Evolutionary conservation across 2,329 filamentous ascomycete genomes (phyloP).

Genomic region (Neospermospora avenae): DNA sequence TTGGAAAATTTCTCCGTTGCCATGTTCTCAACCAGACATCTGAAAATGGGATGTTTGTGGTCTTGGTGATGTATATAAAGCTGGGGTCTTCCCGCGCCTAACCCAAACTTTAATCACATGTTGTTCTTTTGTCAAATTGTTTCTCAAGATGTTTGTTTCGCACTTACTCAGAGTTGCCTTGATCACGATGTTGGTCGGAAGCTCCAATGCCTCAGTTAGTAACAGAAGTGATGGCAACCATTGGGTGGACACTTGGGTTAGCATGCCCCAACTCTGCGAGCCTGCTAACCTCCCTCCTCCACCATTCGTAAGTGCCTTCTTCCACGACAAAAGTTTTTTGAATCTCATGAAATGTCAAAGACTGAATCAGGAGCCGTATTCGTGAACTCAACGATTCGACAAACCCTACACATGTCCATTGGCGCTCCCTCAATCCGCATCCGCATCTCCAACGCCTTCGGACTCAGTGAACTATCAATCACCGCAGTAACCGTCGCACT

Average conservation of each 20-base stretch:
- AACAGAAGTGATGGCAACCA: conserved; percentile 1
- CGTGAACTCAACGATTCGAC: conserved; percentile 60
- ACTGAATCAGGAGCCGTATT: conserved; percentile 48
- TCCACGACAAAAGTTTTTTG: background rate
- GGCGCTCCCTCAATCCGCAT: conserved; percentile 55
- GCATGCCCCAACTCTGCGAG: conserved; percentile 65
- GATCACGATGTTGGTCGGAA: background rate
- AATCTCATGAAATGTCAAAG: conserved; percentile 15
- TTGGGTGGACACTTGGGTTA: conserved; percentile 50
- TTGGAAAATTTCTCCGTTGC: background rate
- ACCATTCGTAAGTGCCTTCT: conserved; percentile 51
- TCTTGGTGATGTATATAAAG: background rate
- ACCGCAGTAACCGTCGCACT: conserved; percentile 56
- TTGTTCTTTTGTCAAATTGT: background rate
- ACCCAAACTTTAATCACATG: background rate
- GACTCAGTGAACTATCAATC: conserved; percentile 56
- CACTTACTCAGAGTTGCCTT: background rate
- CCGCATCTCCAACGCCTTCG: conserved; percentile 64
- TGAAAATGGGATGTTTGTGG: background rate
- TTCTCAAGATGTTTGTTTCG: background rate
- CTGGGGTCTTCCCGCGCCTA: background rate
- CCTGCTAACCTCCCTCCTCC: conserved; percentile 56
- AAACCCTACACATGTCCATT: conserved; percentile 60
- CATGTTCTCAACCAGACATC: background rate
- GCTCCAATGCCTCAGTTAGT: conserved; percentile 2